Evolutionary conservation across 2,329 filamentous ascomycete genomes (phyloP).

Genomic region (Pyrenochaeta sp.): DNA sequence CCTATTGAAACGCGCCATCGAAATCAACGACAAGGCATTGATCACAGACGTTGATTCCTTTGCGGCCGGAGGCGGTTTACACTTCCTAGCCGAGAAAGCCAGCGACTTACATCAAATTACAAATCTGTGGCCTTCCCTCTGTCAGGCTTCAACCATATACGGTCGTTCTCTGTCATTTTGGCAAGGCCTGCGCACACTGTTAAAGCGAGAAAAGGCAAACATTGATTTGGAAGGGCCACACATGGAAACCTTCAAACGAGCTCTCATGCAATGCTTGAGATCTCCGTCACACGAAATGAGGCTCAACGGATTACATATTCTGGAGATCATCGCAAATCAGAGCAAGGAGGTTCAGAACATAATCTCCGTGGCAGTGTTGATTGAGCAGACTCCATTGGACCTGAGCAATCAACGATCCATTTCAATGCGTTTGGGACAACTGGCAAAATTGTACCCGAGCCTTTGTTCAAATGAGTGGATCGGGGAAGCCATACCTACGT

Average conservation of each 20-base stretch:
- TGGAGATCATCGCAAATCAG: constrained; percentile 65
- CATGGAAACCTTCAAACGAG: constrained; percentile 67
- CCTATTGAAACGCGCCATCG: constrained; percentile 27
- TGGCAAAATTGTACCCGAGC: constrained; percentile 70
- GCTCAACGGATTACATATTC: constrained; percentile 73
- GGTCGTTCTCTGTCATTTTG: constrained; percentile 57
- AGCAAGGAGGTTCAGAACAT: constrained; percentile 60
- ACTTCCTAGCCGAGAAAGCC: constrained; percentile 70
- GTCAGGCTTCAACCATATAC: constrained; percentile 71
- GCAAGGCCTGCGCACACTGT: constrained; percentile 56
- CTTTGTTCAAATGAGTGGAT: constrained; percentile 70
- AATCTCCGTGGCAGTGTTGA: constrained; percentile 73
- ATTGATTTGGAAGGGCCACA: constrained; percentile 60
- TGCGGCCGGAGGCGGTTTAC: constrained; percentile 77
- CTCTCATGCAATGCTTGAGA: constrained; percentile 76
- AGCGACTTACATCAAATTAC: constrained; percentile 59
- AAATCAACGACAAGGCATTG: constrained; percentile 1
- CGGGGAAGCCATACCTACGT: constrained; percentile 75
- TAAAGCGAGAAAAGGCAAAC: constrained; percentile 69
- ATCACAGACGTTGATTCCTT: constrained; percentile 56
- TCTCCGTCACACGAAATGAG: constrained; percentile 78
- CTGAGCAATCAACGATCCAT: constrained; percentile 78
- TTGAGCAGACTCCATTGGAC: constrained; percentile 80
- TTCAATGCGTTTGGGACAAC: constrained; percentile 84
- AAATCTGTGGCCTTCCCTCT: constrained; percentile 69